Percentiles rank a stretch among this genome's conserved stretches.
phyloP scores from a whole-genome alignment of 371 early-diverging fungal species.

The Cokeromyces recurvatus region DNA sequence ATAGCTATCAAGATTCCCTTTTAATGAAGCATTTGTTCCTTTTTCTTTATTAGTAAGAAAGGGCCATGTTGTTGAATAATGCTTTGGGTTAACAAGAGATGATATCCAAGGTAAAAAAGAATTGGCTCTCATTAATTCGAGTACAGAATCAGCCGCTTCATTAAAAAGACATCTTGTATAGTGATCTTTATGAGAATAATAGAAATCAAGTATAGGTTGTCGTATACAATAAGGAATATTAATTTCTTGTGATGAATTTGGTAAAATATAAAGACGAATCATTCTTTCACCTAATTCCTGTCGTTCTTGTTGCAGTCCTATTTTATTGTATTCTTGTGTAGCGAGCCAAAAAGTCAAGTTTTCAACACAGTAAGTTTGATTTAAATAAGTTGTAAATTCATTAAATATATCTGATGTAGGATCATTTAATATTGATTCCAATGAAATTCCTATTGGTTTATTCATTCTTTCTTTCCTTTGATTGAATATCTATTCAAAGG shows the following conservation, averaged over 20 bases:
- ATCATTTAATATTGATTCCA: conserved; percentile 31
- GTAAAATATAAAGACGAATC: conserved; percentile 26
- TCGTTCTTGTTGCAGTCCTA: conserved; percentile 9
- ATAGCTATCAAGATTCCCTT: no score
- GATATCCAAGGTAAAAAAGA: conserved; percentile 40
- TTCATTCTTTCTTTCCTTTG: no score
- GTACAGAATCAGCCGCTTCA: conserved; percentile 31
- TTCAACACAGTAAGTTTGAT: conserved; percentile 38
- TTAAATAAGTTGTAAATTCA: conserved; percentile 32
- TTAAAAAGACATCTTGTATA: conserved; percentile 29
- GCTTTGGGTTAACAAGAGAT: neutral
- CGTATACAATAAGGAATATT: conserved; percentile 50
- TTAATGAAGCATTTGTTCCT: no score
- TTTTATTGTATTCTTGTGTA: conserved; percentile 26
- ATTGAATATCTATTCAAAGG: no score
- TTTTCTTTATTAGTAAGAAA: no score
- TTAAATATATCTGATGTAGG: conserved; percentile 24
- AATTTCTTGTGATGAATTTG: conserved; percentile 47
- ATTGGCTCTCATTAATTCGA: conserved; percentile 46
- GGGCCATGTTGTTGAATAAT: no score
- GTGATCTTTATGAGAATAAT: conserved; percentile 17
- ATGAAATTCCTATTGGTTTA: neutral
- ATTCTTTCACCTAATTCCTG: conserved; percentile 19
- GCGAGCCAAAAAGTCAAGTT: conserved; percentile 44
- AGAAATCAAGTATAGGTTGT: conserved; percentile 29